These are phyloP conservation scores for Eimeria nieschulzi DNA, from an alignment of 169 alveolate genomes.

Conservation along the genomic window DNA sequence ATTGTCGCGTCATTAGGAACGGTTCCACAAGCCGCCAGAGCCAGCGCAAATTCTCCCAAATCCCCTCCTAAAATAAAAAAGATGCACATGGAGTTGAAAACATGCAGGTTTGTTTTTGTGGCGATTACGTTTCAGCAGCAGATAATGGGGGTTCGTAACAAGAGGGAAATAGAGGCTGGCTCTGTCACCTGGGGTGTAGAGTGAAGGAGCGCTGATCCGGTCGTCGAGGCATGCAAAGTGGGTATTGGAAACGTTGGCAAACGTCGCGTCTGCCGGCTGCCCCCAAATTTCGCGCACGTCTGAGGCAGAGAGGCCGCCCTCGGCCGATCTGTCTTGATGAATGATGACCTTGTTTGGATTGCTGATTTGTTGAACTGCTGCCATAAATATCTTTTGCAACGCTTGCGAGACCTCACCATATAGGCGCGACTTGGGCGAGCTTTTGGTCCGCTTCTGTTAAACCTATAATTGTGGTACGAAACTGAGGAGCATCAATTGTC, in stretches of 20 bases:
- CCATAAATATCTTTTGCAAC: not conserved
- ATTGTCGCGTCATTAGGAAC: conserved; percentile 52
- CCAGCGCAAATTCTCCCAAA: conserved; percentile 66
- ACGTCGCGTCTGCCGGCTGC: conserved; percentile 64
- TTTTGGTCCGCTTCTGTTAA: conserved; percentile 52
- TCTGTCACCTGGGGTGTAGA: conserved; percentile 65
- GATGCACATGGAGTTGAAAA: not conserved
- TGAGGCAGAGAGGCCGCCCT: conserved; percentile 54
- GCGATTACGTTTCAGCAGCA: not conserved
- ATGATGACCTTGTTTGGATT: conserved; percentile 72
- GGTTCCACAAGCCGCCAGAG: conserved; percentile 57
- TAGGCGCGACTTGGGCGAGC: conserved; percentile 59
- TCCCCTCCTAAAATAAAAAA: conserved; percentile 51
- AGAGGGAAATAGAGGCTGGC: not conserved
- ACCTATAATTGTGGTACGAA: not conserved
- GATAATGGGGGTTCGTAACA: not conserved
- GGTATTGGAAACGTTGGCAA: conserved; percentile 42
- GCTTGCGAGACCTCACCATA: conserved; percentile 29
- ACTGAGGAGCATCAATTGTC: not conserved
- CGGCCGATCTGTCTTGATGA: conserved; percentile 58
- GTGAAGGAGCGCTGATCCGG: conserved; percentile 54
- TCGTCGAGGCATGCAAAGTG: conserved; percentile 67
- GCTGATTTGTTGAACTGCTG: conserved; percentile 8
- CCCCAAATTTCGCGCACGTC: conserved; percentile 70
- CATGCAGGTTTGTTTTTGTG: too few relatives aligned